These are phyloP conservation scores for Novakomyces olei DNA, from an alignment of 805 yeast genomes.

Conservation along the genomic window DNA sequence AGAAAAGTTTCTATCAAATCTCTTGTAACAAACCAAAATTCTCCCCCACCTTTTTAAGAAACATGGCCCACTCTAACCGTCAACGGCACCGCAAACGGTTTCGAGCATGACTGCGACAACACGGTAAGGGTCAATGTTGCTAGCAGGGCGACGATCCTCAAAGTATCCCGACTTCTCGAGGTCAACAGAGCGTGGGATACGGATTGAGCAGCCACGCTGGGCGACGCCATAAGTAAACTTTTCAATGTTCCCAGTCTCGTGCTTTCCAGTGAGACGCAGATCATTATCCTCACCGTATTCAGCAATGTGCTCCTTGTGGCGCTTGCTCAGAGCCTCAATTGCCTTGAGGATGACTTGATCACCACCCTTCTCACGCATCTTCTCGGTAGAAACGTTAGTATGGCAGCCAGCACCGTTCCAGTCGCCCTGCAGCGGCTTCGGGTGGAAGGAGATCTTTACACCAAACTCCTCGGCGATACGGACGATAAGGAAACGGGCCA, in stretches of 20 bases:
- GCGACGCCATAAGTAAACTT: slow-evolving; percentile 92
- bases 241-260: slow-evolving; percentile 90
- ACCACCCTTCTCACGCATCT: slow-evolving; percentile 90
- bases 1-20: too few species aligned
- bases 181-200: slow-evolving; percentile 98
- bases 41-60: too few species aligned
- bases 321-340: slow-evolving; percentile 75
- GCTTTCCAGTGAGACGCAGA: slow-evolving; percentile 89
- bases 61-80: too few species aligned
- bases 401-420: slow-evolving; percentile 99
- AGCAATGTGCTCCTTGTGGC: slow-evolving; percentile 90
- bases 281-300: slow-evolving; percentile 92
- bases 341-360: slow-evolving; percentile 86
- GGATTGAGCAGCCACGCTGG: slow-evolving; percentile 96
- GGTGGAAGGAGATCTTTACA: slow-evolving; percentile 95
- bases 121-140: slow-evolving; percentile 96
- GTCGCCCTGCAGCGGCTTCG: slow-evolving; percentile 96
- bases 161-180: slow-evolving; percentile 96
- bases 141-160: slow-evolving; percentile 99
- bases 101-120: slow-evolving; percentile 97
- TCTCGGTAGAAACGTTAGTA: slow-evolving; percentile 85
- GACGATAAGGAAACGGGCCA: slow-evolving; percentile 76
- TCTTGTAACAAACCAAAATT: too few species aligned
- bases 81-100: too few species aligned
- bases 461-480: slow-evolving; percentile 98